Percentiles rank a stretch among this genome's conserved stretches.
phyloP scores from a whole-genome alignment of 2,329 filamentous ascomycete species.

The Ophiostoma sp. region DNA sequence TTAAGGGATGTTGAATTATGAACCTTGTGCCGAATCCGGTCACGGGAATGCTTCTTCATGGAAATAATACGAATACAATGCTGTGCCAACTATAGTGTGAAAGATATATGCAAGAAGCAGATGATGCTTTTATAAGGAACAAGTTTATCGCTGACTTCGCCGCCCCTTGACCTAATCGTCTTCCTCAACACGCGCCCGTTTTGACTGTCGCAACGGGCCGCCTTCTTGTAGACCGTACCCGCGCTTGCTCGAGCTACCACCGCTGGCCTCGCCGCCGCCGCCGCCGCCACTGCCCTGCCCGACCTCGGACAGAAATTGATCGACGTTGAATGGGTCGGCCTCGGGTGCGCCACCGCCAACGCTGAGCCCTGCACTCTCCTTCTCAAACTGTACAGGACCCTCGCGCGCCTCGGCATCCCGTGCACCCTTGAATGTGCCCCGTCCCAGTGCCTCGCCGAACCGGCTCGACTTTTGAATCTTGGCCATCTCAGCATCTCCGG shows the following conservation, averaged over 20 bases:
- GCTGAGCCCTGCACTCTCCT: slow-evolving; percentile 47
- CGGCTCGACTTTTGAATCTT: slow-evolving; percentile 79
- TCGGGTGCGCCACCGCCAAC: slow-evolving; percentile 1
- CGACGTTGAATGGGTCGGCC: slow-evolving; percentile 73
- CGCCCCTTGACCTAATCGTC: slow-evolving; percentile 35
- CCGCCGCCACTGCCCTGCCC: slow-evolving; percentile 43
- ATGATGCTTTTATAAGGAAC: no score
- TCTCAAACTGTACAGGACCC: slow-evolving; percentile 94
- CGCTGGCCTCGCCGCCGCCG: slow-evolving; percentile 24
- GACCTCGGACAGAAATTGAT: slow-evolving; percentile 83
- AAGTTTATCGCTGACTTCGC: neutral
- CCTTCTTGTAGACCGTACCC: slow-evolving; percentile 69
- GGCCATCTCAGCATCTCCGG: slow-evolving; percentile 75
- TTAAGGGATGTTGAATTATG: no score
- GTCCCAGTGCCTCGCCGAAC: slow-evolving; percentile 80
- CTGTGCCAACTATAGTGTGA: neutral
- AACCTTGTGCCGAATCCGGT: no score
- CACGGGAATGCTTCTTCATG: neutral
- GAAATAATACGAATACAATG: neutral
- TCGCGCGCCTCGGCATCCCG: slow-evolving; percentile 78
- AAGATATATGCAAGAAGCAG: neutral
- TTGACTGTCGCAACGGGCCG: slow-evolving; percentile 47
- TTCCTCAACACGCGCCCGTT: slow-evolving; percentile 74
- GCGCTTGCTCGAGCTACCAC: slow-evolving; percentile 46
- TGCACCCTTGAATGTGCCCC: slow-evolving; percentile 85